These are phyloP conservation scores for Hygrocybe coccinea DNA, from an alignment of 768 basidiomycete species.

Conservation along the genomic window DNA sequence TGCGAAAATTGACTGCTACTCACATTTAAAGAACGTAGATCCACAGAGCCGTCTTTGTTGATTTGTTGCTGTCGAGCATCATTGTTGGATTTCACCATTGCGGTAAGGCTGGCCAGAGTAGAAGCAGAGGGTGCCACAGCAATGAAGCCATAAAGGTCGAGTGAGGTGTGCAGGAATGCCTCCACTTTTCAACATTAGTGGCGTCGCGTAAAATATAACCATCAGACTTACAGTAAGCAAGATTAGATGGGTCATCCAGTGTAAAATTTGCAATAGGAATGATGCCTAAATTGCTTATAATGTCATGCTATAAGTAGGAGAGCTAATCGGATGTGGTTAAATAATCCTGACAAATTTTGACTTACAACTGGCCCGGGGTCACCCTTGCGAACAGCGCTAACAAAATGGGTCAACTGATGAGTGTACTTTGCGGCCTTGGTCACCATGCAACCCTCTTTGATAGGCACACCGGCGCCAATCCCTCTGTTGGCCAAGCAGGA, in stretches of 20 bases:
- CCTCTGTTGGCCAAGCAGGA: slow-evolving; percentile 7
- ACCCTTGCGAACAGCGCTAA: too few species aligned
- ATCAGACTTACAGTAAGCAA: slow-evolving; percentile 15
- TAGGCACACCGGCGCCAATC: slow-evolving; percentile 6
- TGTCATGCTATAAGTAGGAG: slow-evolving; percentile 9
- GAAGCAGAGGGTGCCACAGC: too few species aligned
- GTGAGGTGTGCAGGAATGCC: too few species aligned
- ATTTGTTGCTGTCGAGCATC: slow-evolving; percentile 13
- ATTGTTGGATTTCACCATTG: too few species aligned
- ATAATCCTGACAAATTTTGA: slow-evolving; percentile 5
- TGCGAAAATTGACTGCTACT: too few species aligned
- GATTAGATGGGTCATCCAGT: slow-evolving; percentile 17
- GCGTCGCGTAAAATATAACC: too few species aligned
- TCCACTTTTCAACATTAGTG: too few species aligned
- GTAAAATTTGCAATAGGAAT: slow-evolving; percentile 12
- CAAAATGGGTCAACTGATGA: too few species aligned
- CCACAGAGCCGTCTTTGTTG: slow-evolving; percentile 7
- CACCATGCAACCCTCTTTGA: too few species aligned
- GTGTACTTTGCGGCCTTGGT: too few species aligned
- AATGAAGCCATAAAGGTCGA: too few species aligned
- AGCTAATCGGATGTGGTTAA: slow-evolving; percentile 7
- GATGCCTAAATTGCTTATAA: slow-evolving; percentile 11
- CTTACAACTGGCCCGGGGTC: slow-evolving; percentile 11
- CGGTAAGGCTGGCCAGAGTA: too few species aligned
- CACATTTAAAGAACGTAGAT: slow-evolving; percentile 12